phyloP scores from a whole-genome alignment of 305 asterid genomes.

The Solanum hybrid region DNA sequence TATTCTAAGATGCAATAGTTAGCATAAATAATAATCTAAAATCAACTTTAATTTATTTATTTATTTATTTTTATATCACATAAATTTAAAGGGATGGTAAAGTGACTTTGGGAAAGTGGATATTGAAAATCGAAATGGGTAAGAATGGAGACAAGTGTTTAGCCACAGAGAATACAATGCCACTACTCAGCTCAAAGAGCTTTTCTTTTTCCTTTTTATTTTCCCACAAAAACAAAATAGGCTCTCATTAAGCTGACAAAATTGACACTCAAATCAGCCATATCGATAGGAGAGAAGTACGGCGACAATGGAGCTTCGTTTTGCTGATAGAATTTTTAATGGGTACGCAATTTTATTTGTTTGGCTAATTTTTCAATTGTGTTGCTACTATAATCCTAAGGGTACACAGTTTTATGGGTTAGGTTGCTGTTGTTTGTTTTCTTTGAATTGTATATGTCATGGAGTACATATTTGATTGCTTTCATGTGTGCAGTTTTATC shows the following conservation, averaged over 20 bases:
- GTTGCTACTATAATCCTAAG: not conserved
- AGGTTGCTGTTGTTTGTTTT: too few relatives aligned
- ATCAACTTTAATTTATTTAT: too few relatives aligned
- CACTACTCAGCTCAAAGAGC: not conserved
- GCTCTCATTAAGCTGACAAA: not conserved
- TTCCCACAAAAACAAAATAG: not conserved
- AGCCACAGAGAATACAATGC: not conserved
- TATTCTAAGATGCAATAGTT: not conserved
- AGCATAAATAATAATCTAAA: not conserved
- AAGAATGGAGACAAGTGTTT: not conserved
- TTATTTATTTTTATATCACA: not conserved
- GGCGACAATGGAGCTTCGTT: not conserved
- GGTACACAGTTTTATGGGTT: not conserved
- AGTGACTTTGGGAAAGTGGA: not conserved
- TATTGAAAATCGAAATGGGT: not conserved
- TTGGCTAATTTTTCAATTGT: not conserved
- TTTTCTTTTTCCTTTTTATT: too few relatives aligned
- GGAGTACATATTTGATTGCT: not conserved
- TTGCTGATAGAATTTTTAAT: not conserved
- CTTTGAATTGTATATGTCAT: not conserved
- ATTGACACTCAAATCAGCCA: not conserved
- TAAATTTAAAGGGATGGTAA: not conserved
- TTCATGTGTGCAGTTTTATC: not conserved
- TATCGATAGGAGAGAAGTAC: not conserved
- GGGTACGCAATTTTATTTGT: not conserved